Base-by-base conservation (phyloP, 345 rosid genomes). In the Boechera stricta region DNA sequence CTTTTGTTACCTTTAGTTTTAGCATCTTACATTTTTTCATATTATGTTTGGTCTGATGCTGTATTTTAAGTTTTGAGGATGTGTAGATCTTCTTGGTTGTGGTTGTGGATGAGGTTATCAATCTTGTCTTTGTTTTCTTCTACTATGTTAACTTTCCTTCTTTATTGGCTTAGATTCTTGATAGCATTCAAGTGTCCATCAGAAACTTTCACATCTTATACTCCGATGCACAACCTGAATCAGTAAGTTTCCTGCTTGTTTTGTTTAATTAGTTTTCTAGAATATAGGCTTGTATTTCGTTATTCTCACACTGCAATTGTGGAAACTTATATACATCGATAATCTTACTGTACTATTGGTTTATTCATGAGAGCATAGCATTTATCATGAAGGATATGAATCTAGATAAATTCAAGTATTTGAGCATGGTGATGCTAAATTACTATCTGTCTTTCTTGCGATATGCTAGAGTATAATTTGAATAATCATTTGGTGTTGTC, bases 181-280 rank as follows among this genome's bases (percentile, higher is more conserved):
- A 91, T 83, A 87, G 87, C 81, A 91, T 94, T 75, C 90, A 91
- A 78, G 81, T 94, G 52, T 94, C 94, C 60, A 86, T 90, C 74
- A 87, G 79, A 84, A 90, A 87, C 80, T 89, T 94, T 56, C 92
- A 91, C 84, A 62, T 91, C 36, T 78, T 82, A 47, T 94, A 91
- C 84, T 77, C 77, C 60, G 87, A 85, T 72, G 69, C 70, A 76
- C 86, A 81, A 67, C 65, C 77, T 66, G 80, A 83, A 82, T 81
- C 81, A 3, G 98, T 94, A 85, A 85, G 93, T 67, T 81, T 72
- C 69, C 39, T 44, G 16, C 56, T 49, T 72, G 26, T 70, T 69
- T 16, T 31, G 31, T 56, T 76, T 47, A 36, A 48, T 38, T 71
- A 32, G 16, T 47, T 70, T 56, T n/a, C 61, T 35, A 70, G 51